A percentile compares a stretch with the other conserved stretches of the same genome.
Conservation (phyloP, 805 yeast species). For the Dipodascus geniculatus region DNA sequence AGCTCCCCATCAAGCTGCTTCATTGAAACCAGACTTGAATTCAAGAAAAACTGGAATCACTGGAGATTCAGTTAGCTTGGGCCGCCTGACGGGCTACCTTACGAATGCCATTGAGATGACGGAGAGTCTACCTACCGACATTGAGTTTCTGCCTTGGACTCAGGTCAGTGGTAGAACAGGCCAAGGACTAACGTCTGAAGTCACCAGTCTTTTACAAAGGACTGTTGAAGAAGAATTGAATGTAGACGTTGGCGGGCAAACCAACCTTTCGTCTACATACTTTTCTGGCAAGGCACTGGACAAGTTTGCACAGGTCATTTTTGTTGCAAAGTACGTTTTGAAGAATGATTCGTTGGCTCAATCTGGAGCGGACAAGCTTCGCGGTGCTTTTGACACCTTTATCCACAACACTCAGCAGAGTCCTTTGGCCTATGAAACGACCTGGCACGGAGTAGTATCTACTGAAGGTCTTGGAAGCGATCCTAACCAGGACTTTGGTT, state of each 20-base stretch:
- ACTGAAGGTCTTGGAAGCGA: conserved; percentile 41
- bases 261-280: conserved; percentile 73
- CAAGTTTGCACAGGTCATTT: conserved; percentile 70
- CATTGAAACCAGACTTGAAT: conserved; percentile 26
- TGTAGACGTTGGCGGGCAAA: conserved; percentile 36
- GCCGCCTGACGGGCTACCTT: conserved; percentile 26
- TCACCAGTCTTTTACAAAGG: conserved; percentile 27
- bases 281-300: conserved; percentile 75
- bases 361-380: conserved; percentile 40
- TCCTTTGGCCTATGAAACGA: conserved; percentile 61
- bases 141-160: conserved; percentile 34
- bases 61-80: conserved; percentile 35
- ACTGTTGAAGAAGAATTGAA: conserved; percentile 37
- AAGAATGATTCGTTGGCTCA: conserved; percentile 39
- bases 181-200: conserved; percentile 32
- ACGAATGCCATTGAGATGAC: conserved; percentile 22
- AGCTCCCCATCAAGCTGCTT: conserved; percentile 44
- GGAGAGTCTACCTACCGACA: conserved; percentile 27
- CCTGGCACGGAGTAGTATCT: conserved; percentile 71
- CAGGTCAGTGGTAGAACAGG: neutral
- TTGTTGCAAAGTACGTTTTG: conserved; percentile 50
- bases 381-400: conserved; percentile 53
- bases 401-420: conserved; percentile 47
- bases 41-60: conserved; percentile 23
- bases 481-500: conserved; percentile 56